Evolutionary conservation across 208 protist genomes (phyloP).

Genomic region (Leptomonas seymouri): DNA sequence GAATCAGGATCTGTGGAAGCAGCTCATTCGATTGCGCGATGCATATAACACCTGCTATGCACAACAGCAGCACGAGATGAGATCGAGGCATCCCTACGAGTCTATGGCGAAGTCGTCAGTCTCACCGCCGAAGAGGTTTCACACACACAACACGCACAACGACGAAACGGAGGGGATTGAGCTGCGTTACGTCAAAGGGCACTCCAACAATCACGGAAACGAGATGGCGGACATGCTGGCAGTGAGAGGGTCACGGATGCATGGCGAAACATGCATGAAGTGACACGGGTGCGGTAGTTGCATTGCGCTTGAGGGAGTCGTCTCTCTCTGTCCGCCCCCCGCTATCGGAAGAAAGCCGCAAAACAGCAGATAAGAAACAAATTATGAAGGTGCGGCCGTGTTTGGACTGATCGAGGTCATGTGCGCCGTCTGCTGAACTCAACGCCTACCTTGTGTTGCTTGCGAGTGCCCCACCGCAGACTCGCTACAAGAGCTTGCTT

Average conservation of each 20-base stretch:
- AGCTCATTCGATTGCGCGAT: conserved; percentile 41
- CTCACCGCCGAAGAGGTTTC: conserved; percentile 3
- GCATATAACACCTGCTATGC: conserved; percentile 58
- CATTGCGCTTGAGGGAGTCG: too few species aligned
- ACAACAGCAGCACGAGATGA: conserved; percentile 22
- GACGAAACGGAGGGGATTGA: conserved; percentile 42
- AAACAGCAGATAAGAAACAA: too few species aligned
- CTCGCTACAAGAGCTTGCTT: too few species aligned
- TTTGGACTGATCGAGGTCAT: too few species aligned
- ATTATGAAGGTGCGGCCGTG: too few species aligned
- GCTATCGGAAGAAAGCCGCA: too few species aligned
- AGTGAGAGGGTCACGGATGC: conserved; percentile 40
- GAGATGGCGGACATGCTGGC: conserved; percentile 67
- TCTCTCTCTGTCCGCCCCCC: too few species aligned
- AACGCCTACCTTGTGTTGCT: too few species aligned
- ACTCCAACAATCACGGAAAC: conserved; percentile 73
- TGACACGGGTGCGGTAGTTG: too few species aligned
- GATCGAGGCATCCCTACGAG: not conserved
- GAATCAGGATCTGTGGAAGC: conserved; percentile 75
- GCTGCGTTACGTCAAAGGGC: conserved; percentile 71
- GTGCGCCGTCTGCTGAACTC: too few species aligned
- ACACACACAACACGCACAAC: conserved; percentile 34
- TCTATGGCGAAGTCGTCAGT: not conserved
- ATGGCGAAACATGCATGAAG: not conserved
- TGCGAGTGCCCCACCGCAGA: too few species aligned